phyloP scores from a whole-genome alignment of 306 rosid genomes.

The Acmispon strigosus region DNA sequence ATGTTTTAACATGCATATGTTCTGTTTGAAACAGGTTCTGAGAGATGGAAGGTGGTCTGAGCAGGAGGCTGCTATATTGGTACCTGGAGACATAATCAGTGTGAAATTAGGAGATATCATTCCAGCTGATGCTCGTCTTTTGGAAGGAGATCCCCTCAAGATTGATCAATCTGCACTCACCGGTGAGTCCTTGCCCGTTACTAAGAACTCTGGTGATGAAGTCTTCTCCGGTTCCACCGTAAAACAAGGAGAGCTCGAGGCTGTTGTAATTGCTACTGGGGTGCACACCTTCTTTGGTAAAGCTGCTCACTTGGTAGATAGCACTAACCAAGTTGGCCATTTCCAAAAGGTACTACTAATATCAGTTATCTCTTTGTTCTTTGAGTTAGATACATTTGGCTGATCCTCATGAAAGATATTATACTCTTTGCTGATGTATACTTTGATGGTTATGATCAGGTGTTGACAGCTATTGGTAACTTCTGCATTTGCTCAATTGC shows the following conservation, averaged over 20 bases:
- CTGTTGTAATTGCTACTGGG: slow-evolving; percentile 88
- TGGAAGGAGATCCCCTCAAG: slow-evolving; percentile 77
- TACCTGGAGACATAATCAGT: slow-evolving; percentile 82
- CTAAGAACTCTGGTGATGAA: slow-evolving; percentile 53
- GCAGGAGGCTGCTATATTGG: slow-evolving; percentile 69
- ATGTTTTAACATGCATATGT: neutral
- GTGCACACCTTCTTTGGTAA: slow-evolving; percentile 94
- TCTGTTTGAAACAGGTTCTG: slow-evolving; percentile 41
- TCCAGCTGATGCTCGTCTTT: slow-evolving; percentile 88
- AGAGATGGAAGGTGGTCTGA: slow-evolving; percentile 90
- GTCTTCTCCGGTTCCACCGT: slow-evolving; percentile 90
- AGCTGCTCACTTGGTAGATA: slow-evolving; percentile 92
- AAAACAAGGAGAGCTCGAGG: slow-evolving; percentile 92
- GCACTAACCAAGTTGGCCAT: slow-evolving; percentile 71
- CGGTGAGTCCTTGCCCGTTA: slow-evolving; percentile 74
- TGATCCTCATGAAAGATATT: neutral
- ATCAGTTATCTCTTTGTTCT: neutral
- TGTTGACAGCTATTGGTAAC: slow-evolving; percentile 84
- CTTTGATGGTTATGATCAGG: slow-evolving; percentile 38
- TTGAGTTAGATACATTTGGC: neutral
- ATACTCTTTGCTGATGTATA: neutral
- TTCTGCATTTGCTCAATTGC: slow-evolving; percentile 91
- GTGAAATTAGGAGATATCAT: slow-evolving; percentile 79
- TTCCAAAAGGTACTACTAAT: slow-evolving; percentile 64
- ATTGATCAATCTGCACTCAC: slow-evolving; percentile 90